phyloP scores from a whole-genome alignment of 2,329 filamentous ascomycete species.

The Penicillium concentricum region DNA sequence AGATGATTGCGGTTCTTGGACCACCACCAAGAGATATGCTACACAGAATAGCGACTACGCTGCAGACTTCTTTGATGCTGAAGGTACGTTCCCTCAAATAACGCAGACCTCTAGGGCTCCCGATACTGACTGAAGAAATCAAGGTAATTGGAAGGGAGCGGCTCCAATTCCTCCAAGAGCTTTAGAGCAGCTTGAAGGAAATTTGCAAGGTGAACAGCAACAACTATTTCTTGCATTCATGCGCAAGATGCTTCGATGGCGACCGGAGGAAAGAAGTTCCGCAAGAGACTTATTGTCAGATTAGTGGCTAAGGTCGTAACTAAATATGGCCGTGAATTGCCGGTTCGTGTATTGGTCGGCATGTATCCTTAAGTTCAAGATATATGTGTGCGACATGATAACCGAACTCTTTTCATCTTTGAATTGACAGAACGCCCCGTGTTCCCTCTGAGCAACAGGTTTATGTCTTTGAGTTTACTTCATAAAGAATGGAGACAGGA shows the following conservation, averaged over 20 bases:
- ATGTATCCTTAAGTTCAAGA: too few species aligned
- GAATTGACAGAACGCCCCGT: too few species aligned
- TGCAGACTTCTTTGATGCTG: slow-evolving; percentile 17
- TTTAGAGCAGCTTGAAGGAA: slow-evolving; percentile 17
- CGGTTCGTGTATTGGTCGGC: too few species aligned
- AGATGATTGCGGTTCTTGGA: too few species aligned
- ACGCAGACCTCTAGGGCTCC: background rate
- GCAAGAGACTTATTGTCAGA: too few species aligned
- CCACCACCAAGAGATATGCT: slow-evolving; percentile 40
- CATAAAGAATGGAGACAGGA: too few species aligned
- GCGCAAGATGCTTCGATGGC: slow-evolving; percentile 23
- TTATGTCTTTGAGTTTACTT: too few species aligned
- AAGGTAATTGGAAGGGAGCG: slow-evolving; percentile 18
- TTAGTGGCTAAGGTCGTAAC: background rate
- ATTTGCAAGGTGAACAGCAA: slow-evolving; percentile 13
- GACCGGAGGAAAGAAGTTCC: too few species aligned
- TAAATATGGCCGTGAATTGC: too few species aligned
- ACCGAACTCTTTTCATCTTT: too few species aligned
- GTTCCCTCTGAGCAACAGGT: too few species aligned
- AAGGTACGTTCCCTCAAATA: slow-evolving; percentile 7
- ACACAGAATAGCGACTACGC: slow-evolving; percentile 27
- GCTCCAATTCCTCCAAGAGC: slow-evolving; percentile 12
- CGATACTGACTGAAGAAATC: slow-evolving; percentile 1
- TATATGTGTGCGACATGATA: too few species aligned
- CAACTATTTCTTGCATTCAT: slow-evolving; percentile 18